These are phyloP conservation scores for Metarhizium anisopliae DNA, from an alignment of 2,329 filamentous ascomycete species.

Conservation along the genomic window DNA sequence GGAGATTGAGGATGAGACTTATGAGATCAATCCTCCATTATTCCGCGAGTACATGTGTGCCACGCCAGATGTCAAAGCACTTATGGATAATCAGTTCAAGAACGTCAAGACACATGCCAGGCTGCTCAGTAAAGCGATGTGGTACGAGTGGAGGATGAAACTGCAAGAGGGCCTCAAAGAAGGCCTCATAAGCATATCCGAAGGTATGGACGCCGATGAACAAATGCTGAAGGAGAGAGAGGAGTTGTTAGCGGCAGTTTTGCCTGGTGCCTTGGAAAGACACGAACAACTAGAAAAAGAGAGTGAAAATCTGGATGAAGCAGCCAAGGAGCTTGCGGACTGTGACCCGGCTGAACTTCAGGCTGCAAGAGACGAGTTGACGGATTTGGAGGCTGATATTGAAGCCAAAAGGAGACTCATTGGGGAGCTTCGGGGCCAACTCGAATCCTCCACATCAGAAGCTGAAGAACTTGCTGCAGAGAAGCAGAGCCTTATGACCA, in stretches of 20 bases:
- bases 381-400: constrained; percentile 56
- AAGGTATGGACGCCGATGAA: constrained; percentile 70
- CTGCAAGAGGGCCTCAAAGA: constrained; percentile 73
- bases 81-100: constrained; percentile 96
- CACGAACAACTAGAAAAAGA: constrained; percentile 55
- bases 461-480: constrained; percentile 55
- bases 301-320: constrained; percentile 56
- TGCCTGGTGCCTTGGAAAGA: constrained; percentile 57
- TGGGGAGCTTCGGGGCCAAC: constrained; percentile 54
- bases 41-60: constrained; percentile 89
- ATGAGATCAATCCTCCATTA: constrained; percentile 80
- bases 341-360: constrained; percentile 75
- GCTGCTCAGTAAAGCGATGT: constrained; percentile 86
- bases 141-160: constrained; percentile 97
- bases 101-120: constrained; percentile 92
- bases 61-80: constrained; percentile 67
- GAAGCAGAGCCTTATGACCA: constrained; percentile 60
- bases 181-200: constrained; percentile 64
- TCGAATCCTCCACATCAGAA: constrained; percentile 56
- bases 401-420: constrained; percentile 60
- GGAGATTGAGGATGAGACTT: constrained; percentile 82
- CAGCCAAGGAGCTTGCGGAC: constrained; percentile 65
- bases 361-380: constrained; percentile 60
- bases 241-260: constrained; percentile 52
- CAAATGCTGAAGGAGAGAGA: constrained; percentile 58